A percentile compares a stretch with the other conserved stretches of the same genome.
These are phyloP conservation scores for Sanguinoderma infundibulare DNA, from an alignment of 1,284 basidiomycete species.

Conservation along the genomic window DNA sequence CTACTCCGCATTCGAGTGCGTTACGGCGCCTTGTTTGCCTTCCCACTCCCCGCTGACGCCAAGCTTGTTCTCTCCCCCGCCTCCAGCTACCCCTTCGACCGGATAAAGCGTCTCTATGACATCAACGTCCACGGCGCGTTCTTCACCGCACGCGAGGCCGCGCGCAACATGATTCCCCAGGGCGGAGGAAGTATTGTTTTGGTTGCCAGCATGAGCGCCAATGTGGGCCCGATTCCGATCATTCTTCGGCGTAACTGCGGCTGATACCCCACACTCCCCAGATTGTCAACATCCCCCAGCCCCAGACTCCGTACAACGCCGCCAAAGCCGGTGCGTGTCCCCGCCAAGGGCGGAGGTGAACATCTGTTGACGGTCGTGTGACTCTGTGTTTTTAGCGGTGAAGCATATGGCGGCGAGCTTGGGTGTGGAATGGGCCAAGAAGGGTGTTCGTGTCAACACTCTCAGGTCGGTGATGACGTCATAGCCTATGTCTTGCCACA, in stretches of 20 bases:
- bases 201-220: constrained; percentile 90
- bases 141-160: constrained; percentile 94
- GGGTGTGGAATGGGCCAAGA: constrained; percentile 90
- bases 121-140: constrained; percentile 95
- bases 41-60: constrained; percentile 4
- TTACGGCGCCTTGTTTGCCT: constrained; percentile 8
- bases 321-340: constrained; percentile 75
- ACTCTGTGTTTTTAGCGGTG: constrained; percentile 57
- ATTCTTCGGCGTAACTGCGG: constrained; percentile 6
- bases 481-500: constrained; percentile 3
- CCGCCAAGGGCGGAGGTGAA: background rate
- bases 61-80: constrained; percentile 11
- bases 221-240: constrained; percentile 52
- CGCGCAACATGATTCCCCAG: constrained; percentile 77
- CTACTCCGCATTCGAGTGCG: constrained; percentile 85
- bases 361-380: constrained; percentile 8
- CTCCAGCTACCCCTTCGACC: constrained; percentile 79
- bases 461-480: constrained; percentile 57
- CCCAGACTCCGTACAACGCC: constrained; percentile 96
- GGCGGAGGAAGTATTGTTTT: constrained; percentile 86
- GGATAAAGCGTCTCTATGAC: constrained; percentile 83
- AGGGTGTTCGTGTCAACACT: constrained; percentile 82
- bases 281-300: constrained; percentile 89
- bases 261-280: constrained; percentile 38
- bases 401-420: constrained; percentile 88